These are phyloP conservation scores for Trametes villosa DNA, from an alignment of 768 basidiomycete genomes.

Conservation along the genomic window DNA sequence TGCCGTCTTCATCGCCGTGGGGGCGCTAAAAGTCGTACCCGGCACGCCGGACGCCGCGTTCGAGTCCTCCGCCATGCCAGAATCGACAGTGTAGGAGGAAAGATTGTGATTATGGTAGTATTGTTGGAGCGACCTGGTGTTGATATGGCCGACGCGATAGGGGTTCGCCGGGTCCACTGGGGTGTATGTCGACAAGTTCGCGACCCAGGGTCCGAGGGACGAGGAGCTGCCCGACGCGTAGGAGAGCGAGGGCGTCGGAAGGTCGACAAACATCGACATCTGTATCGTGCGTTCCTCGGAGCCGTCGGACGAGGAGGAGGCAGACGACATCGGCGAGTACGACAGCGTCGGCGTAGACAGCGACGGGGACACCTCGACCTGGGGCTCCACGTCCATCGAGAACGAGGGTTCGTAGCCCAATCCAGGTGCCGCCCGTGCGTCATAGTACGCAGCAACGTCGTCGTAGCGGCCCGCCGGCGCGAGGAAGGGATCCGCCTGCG, in stretches of 20 bases:
- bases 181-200: conserved; percentile 7
- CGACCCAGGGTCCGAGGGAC: conserved; percentile 16
- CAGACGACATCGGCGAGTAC: conserved; percentile 35
- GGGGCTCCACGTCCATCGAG: conserved; percentile 14
- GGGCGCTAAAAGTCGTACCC: conserved; percentile 12
- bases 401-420: conserved; percentile 6
- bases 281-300: conserved; percentile 33
- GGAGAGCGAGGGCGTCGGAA: conserved; percentile 19
- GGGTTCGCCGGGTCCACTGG: conserved; percentile 23
- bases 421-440: conserved; percentile 11
- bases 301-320: conserved; percentile 34
- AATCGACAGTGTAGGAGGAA: too few species aligned
- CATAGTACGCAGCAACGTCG: background rate
- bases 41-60: background rate
- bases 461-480: background rate
- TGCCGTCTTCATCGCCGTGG: background rate
- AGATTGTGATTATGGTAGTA: background rate
- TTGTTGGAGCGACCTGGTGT: conserved; percentile 3
- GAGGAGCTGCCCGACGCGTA: background rate
- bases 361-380: conserved; percentile 26
- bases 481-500: conserved; percentile 6
- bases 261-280: conserved; percentile 25
- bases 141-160: background rate
- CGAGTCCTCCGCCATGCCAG: too few species aligned
- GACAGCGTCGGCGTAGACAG: conserved; percentile 31